Base-by-base conservation (phyloP, 1,139 yeast species). In the Yamadazyma spencermartinsiae region DNA sequence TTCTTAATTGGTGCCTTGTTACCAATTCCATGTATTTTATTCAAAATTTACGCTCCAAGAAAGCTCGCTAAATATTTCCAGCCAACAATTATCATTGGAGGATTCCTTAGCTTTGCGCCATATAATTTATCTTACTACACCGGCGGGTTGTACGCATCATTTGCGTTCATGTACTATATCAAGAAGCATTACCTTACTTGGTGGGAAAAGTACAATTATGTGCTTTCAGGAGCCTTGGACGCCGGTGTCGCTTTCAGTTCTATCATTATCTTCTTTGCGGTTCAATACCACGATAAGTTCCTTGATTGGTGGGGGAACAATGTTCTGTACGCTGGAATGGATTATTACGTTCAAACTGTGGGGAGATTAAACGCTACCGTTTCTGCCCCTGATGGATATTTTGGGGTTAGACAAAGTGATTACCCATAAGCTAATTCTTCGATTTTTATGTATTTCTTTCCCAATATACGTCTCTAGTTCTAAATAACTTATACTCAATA, bases 201-300 rank as follows among this genome's bases (percentile, higher is more conserved):
- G 82, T 80, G 83, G 82, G 80, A 75, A 45, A 78, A 76, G 56
- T 82, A 80, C 60, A 80, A 76, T 51, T 82, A 80, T 54, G 72
- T 82, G n/a, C 61, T 81, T 27, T 66, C 81, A 9, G 72, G 78
- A 37, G 82, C 79, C 6, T 57, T 80, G 36, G 62, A 71, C n/a
- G 79, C 85, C 4, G 86, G 86, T 29, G 72, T 79, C 33, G 85
- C 84, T 1, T 71, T 77, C 40, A 61, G 76, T 45, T 74, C 80
- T 1, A 57, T 79, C 27, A 59, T 80, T 34, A 76, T 80, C 35
- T 81, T 79, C 60, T 76, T 80, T 50, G 70, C 80, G 1, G 78
- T 77, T 5, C 75, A 73, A 46, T 75, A 66, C 45, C 64, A 70
- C 37, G 63, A 58, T 17, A 61, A 60, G 33, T 38, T 52, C 5